Percentiles rank a stretch among this genome's conserved stretches.
Evolutionary conservation across 495 filamentous ascomycete species (phyloP).

Genomic region (Terfezia boudieri): DNA sequence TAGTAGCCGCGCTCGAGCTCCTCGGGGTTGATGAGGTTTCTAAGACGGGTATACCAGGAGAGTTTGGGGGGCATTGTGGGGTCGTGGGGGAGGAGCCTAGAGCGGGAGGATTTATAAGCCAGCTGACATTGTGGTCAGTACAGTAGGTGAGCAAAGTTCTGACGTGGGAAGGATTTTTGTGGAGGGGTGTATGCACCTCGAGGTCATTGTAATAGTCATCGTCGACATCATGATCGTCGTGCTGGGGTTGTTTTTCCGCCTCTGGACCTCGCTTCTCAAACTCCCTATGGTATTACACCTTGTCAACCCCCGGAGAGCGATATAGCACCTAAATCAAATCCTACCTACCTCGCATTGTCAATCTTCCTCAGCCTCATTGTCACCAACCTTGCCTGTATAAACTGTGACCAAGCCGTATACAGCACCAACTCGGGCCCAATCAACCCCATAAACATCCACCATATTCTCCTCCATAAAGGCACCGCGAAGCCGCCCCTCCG

Average conservation of each 20-base stretch:
- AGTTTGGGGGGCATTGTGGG: background rate
- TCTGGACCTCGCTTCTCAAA: background rate
- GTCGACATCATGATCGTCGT: background rate
- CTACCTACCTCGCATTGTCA: background rate
- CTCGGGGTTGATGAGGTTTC: background rate
- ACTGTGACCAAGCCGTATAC: slow-evolving; percentile 12
- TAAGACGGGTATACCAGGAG: background rate
- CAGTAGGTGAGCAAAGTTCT: too few relatives aligned
- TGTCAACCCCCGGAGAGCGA: background rate
- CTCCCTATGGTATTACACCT: background rate
- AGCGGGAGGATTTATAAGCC: background rate
- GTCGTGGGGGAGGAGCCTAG: background rate
- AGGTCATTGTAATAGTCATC: background rate
- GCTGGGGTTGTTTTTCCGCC: background rate
- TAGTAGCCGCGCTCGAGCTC: background rate
- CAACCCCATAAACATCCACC: slow-evolving; percentile 18
- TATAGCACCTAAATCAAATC: background rate
- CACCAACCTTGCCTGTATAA: background rate
- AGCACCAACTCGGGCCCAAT: slow-evolving; percentile 21
- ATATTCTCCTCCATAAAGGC: slow-evolving; percentile 3
- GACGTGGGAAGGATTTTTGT: background rate
- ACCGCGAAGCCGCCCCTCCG: background rate
- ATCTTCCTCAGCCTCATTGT: background rate
- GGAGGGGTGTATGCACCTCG: background rate
- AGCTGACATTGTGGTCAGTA: background rate